Percentiles rank a stretch among this genome's conserved stretches.
Evolutionary conservation across 768 basidiomycete species (phyloP).

Genomic region (Mycena rosella): DNA sequence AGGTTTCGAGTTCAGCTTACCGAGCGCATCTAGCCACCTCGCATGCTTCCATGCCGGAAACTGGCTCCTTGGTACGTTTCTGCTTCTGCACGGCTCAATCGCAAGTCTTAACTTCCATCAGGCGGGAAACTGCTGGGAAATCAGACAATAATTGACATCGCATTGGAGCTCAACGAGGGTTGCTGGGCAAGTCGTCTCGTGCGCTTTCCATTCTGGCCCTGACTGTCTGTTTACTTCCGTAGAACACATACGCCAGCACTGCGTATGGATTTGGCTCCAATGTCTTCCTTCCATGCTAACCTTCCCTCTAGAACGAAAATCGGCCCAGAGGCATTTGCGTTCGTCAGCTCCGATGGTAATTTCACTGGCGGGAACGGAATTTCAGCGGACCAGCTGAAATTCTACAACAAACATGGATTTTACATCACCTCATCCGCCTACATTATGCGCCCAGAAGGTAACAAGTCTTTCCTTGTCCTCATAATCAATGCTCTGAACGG

Average conservation of each 20-base stretch:
- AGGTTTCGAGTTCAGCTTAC: too few species aligned
- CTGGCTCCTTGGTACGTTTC: constrained; percentile 60
- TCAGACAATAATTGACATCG: constrained; percentile 73
- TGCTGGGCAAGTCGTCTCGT: constrained; percentile 61
- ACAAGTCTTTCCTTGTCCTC: neutral
- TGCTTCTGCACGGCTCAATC: neutral
- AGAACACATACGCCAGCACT: constrained; percentile 80
- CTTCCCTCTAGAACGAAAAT: constrained; percentile 70
- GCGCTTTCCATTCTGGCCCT: neutral
- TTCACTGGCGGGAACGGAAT: too few species aligned
- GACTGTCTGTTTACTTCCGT: neutral
- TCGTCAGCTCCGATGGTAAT: too few species aligned
- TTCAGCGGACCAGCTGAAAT: too few species aligned
- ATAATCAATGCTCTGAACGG: too few species aligned
- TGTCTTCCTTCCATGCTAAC: neutral
- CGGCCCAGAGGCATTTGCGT: constrained; percentile 80
- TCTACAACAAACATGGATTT: too few species aligned
- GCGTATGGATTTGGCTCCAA: constrained; percentile 55
- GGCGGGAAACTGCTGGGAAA: constrained; percentile 77
- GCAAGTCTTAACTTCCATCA: neutral
- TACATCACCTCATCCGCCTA: too few species aligned
- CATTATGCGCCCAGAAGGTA: constrained; percentile 73
- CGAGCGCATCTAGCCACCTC: too few species aligned
- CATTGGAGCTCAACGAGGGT: too few species aligned
- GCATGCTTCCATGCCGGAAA: too few species aligned